These are phyloP conservation scores for Cryptosporidium canis DNA, from an alignment of 169 alveolate genomes.

Conservation along the genomic window DNA sequence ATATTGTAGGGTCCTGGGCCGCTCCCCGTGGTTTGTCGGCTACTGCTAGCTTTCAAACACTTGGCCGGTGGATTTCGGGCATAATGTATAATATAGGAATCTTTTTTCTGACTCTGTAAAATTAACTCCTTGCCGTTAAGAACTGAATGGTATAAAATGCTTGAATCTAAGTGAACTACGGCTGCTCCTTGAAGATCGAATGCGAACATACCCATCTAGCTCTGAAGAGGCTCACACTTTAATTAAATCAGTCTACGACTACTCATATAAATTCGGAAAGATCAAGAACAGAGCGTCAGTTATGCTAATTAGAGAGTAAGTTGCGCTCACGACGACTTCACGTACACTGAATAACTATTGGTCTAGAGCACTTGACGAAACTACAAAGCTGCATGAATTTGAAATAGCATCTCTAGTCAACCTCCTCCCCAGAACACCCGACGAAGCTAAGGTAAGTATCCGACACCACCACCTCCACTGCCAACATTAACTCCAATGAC, in stretches of 20 bases:
- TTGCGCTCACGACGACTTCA: neutral
- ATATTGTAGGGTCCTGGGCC: neutral
- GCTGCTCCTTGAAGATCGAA: conserved; percentile 48
- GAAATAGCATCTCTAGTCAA: conserved; percentile 89
- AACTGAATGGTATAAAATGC: conserved; percentile 27
- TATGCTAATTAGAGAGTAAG: conserved; percentile 84
- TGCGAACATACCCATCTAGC: conserved; percentile 24
- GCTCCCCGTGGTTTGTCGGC: too few relatives aligned
- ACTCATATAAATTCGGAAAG: conserved; percentile 82
- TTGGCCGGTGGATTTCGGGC: neutral
- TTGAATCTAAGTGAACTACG: conserved; percentile 48
- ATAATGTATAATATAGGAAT: neutral
- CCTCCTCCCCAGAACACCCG: conserved; percentile 85
- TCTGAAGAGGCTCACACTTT: conserved; percentile 69
- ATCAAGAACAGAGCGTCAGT: conserved; percentile 82
- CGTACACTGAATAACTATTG: neutral
- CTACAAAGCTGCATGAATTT: conserved; percentile 86
- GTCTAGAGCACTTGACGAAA: conserved; percentile 84
- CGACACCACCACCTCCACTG: neutral
- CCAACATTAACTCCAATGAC: neutral
- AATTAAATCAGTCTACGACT: conserved; percentile 83
- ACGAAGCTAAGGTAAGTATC: conserved; percentile 84
- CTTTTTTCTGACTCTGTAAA: neutral
- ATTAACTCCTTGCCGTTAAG: neutral
- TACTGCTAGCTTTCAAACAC: too few relatives aligned